Base-by-base conservation (phyloP, 208 protist species). In the Acanthamoeba triangularis region DNA sequence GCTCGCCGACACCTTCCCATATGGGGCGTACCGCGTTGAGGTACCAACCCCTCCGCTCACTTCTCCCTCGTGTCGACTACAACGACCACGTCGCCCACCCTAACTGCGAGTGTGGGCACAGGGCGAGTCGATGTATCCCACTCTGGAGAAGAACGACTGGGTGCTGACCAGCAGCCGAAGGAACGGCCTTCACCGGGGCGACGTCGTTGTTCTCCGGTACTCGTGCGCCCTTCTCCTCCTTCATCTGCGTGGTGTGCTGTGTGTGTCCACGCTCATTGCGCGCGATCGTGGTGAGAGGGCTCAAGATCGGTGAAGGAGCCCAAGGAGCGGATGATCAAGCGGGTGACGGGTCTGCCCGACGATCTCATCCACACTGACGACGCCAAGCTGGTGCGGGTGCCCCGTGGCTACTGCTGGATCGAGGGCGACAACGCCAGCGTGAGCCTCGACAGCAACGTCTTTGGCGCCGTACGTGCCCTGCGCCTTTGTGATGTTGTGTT, bases 391-490 rank as follows among this genome's bases (percentile, higher is more conserved):
- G 84, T 91, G 47, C 28, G 49, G 8, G 63, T 94, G 44, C 90
- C 90, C 13, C n/a, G n/a, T 3, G 90, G 90, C 35, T 54, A 78
- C 44, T 94, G 90, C 90, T 94, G 90, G 90, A 25, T 94, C 35
- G 90, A 94, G 52, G 90, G 90, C 28, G 90, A 94, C 90, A 94
- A 94, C 44, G 41, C 90, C 23, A 11, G 33, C n/a, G 65, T 56
- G 63, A 94, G 90, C 90, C 63, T 82, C 13, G 90, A 94, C 44
- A 94, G 90, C 90, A 72, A 78, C 56, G 61, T 33, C 30, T 94
- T 65, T 78, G 90, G 90, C 16, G 56, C 90, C 30, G 90, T 94
- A 65, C 74, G 37, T 67, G 61, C 54, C 5, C 23, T 8, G 7
- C 6, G 3, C 59, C 59, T 65, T 65, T 16, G 7, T 65, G 49